Evolutionary conservation across 805 yeast genomes (phyloP).

Genomic region (Kluyveromyces lactis): DNA sequence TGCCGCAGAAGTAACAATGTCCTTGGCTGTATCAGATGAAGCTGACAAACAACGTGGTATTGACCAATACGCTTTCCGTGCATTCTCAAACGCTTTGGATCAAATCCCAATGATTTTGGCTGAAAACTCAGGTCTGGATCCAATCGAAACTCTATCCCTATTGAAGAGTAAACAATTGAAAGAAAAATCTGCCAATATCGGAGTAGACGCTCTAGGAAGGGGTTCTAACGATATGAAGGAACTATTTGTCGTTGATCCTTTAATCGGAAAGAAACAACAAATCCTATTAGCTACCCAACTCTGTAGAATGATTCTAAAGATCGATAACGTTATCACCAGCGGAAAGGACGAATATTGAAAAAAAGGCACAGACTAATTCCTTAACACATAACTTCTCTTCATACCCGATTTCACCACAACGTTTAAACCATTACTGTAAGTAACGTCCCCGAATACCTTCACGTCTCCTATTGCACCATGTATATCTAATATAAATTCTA

Average conservation of each 20-base stretch:
- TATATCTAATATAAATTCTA: no score
- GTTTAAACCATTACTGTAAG: no score
- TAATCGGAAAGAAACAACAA: slow-evolving; percentile 96
- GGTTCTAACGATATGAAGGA: slow-evolving; percentile 91
- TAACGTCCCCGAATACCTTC: no score
- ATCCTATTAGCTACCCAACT: slow-evolving; percentile 91
- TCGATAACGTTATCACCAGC: slow-evolving; percentile 89
- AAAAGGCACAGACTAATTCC: no score
- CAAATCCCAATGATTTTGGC: slow-evolving; percentile 90
- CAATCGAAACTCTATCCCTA: slow-evolving; percentile 80
- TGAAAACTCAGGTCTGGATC: slow-evolving; percentile 92
- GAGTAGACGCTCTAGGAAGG: slow-evolving; percentile 89
- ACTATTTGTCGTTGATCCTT: slow-evolving; percentile 90
- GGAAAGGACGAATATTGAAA: slow-evolving; percentile 67
- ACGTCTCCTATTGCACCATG: no score
- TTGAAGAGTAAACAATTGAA: slow-evolving; percentile 79
- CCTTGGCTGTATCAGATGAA: slow-evolving; percentile 81
- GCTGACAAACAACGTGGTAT: slow-evolving; percentile 93
- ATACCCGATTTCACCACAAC: no score
- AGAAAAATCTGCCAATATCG: slow-evolving; percentile 62
- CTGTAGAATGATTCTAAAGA: slow-evolving; percentile 95
- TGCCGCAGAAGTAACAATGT: slow-evolving; percentile 92
- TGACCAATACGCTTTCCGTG: slow-evolving; percentile 96
- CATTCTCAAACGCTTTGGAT: slow-evolving; percentile 86
- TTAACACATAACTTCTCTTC: no score